Base-by-base conservation (phyloP, 164 flowering plant genomes). In the Aristolochia contorta region DNA sequence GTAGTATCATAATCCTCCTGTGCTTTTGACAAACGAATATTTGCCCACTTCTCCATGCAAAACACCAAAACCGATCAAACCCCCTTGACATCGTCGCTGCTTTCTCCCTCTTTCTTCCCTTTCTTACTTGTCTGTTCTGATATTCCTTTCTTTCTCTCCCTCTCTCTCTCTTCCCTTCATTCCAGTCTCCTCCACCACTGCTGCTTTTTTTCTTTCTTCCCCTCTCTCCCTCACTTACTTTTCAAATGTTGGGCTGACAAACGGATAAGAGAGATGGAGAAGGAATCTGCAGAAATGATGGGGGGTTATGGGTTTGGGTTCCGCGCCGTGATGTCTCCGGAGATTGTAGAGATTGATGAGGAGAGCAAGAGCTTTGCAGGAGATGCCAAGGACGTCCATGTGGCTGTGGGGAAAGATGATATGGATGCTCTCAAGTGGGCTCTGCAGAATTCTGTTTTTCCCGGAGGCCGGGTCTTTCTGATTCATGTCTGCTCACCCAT, bases 401-500 rank as follows among this genome's bases (percentile, higher is more conserved):
- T 91, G 9, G 89, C 89, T 6, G 90, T 91, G 2, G 94, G 96
- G 0, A 83, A 72, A 72, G 79, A 86, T 63, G 96, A 88, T 55
- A 47, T 80, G 69, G 74, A 78, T 68, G 85, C 78, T 13, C 58
- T 91, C 45, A 77, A 76, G 72, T 91, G 96, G 96, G 81, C 82
- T 47, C 77, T 91, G 55, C 78, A 82, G 72, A 82, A 83, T 57
- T 70, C 47, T 47, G 77, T 76, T 20, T 45, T 57, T 0, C 82
- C 91, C 0, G 83, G 77, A 19, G 57, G 69, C 57, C 62, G 85
- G 3, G 75, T 91, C 33, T 84, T 74, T 59, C 89, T 91, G 25
- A 71, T 91, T 62, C 96, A 88, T 81, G 85, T 88, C 46, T 86
- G 74, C 60, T 78, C 89, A 47, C 85, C 90, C 3, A 19, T 88